Evolutionary conservation across 2,329 filamentous ascomycete genomes (phyloP).

Genomic region (Calonectria crousiana): DNA sequence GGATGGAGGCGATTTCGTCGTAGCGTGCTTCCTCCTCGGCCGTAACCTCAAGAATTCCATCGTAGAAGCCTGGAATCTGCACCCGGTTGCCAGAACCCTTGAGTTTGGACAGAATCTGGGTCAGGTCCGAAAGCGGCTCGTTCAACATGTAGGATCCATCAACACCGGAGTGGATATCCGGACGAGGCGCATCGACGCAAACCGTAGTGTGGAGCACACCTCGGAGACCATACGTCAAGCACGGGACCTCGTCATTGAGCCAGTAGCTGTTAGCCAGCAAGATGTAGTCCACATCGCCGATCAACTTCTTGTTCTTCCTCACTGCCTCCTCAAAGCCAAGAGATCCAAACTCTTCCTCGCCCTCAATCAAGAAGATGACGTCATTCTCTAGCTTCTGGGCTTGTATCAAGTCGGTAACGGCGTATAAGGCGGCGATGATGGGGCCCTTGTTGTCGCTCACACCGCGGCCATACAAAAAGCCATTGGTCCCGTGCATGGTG

Average conservation of each 20-base stretch:
- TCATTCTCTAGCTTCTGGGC: slow-evolving; percentile 88
- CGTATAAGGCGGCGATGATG: slow-evolving; percentile 92
- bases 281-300: slow-evolving; percentile 94
- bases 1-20: slow-evolving; percentile 82
- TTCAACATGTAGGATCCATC: slow-evolving; percentile 92
- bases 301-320: slow-evolving; percentile 81
- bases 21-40: slow-evolving; percentile 84
- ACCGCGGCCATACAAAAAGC: slow-evolving; percentile 95
- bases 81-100: slow-evolving; percentile 86
- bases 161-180: slow-evolving; percentile 96
- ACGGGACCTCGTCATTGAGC: slow-evolving; percentile 96
- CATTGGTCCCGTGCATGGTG: slow-evolving; percentile 87
- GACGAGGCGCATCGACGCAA: slow-evolving; percentile 85
- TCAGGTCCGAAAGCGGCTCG: slow-evolving; percentile 92
- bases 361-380: slow-evolving; percentile 94
- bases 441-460: slow-evolving; percentile 98
- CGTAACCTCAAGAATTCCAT: slow-evolving; percentile 81
- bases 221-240: slow-evolving; percentile 92
- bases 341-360: slow-evolving; percentile 95
- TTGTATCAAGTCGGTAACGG: slow-evolving; percentile 88
- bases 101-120: slow-evolving; percentile 83
- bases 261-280: slow-evolving; percentile 98
- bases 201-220: slow-evolving; percentile 95
- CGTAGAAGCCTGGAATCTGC: slow-evolving; percentile 89
- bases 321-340: slow-evolving; percentile 90